phyloP scores from a whole-genome alignment of 345 rosid genomes.

The Limnanthes douglasii region DNA sequence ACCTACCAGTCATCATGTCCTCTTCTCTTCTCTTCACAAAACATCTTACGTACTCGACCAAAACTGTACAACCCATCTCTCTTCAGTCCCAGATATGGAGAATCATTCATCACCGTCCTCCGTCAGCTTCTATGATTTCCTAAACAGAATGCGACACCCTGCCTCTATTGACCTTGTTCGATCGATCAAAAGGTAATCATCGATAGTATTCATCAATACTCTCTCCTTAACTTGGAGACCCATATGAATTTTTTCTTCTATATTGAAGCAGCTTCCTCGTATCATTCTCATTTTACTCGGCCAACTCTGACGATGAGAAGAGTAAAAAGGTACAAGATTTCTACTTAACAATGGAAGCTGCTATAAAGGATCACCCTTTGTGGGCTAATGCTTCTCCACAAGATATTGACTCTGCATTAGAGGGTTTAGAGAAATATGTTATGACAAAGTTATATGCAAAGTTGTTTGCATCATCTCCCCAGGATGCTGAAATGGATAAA shows the following conservation, averaged over 20 bases:
- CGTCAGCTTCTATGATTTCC: slow-evolving; percentile 30
- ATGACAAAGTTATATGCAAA: slow-evolving; percentile 36
- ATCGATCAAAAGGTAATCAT: slow-evolving; percentile 48
- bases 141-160: slow-evolving; percentile 38
- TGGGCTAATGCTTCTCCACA: slow-evolving; percentile 28
- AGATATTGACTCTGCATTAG: slow-evolving; percentile 31
- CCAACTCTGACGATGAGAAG: slow-evolving; percentile 33
- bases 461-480: slow-evolving; percentile 27
- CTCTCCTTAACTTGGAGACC: neutral
- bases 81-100: too few species aligned
- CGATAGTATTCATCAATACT: neutral
- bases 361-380: slow-evolving; percentile 31
- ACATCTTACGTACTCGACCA: too few species aligned
- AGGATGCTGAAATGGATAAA: slow-evolving; percentile 25
- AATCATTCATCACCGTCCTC: too few species aligned
- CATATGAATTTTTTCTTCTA: neutral
- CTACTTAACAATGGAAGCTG: slow-evolving; percentile 31
- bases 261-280: slow-evolving; percentile 32
- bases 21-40: too few species aligned
- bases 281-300: slow-evolving; percentile 28
- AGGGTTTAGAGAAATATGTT: slow-evolving; percentile 52
- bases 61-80: too few species aligned
- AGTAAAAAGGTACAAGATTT: slow-evolving; percentile 40
- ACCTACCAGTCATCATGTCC: too few species aligned
- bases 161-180: slow-evolving; percentile 47